These are phyloP conservation scores for Stellera chamaejasme DNA, from an alignment of 345 rosid genomes.

Conservation along the genomic window DNA sequence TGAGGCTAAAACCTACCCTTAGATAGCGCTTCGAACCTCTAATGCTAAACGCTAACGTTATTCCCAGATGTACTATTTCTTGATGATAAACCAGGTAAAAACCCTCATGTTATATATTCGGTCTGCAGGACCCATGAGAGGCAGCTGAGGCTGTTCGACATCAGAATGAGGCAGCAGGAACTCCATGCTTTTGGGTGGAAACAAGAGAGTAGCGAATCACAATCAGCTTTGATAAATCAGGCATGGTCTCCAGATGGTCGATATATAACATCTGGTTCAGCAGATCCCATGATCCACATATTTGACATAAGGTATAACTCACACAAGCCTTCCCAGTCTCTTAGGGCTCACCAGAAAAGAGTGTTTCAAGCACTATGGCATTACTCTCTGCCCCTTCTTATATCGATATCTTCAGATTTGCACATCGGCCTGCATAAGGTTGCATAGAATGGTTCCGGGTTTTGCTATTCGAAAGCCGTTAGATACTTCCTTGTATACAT, in stretches of 20 bases:
- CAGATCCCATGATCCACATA: constrained; percentile 78
- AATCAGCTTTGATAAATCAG: constrained; percentile 86
- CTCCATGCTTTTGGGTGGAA: constrained; percentile 88
- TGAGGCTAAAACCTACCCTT: too few relatives aligned
- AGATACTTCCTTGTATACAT: too few relatives aligned
- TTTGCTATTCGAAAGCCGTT: too few relatives aligned
- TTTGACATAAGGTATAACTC: constrained; percentile 84
- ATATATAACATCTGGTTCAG: constrained; percentile 80
- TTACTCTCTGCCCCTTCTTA: constrained; percentile 53
- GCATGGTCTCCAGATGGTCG: constrained; percentile 94
- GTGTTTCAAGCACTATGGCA: constrained; percentile 93
- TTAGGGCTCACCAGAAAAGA: constrained; percentile 78
- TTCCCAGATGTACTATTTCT: too few relatives aligned
- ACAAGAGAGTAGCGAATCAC: constrained; percentile 93
- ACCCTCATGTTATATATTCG: background rate
- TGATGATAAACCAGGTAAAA: too few relatives aligned
- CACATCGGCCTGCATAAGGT: constrained; percentile 76
- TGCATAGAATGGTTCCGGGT: background rate
- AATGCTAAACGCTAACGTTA: too few relatives aligned
- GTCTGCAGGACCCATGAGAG: constrained; percentile 60
- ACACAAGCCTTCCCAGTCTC: constrained; percentile 67
- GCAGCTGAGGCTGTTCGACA: constrained; percentile 77
- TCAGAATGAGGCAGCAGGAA: constrained; percentile 69
- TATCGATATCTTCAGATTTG: constrained; percentile 86
- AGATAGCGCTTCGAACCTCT: too few relatives aligned